phyloP scores from a whole-genome alignment of 805 yeast genomes.

The Suhomyces faveliae region DNA sequence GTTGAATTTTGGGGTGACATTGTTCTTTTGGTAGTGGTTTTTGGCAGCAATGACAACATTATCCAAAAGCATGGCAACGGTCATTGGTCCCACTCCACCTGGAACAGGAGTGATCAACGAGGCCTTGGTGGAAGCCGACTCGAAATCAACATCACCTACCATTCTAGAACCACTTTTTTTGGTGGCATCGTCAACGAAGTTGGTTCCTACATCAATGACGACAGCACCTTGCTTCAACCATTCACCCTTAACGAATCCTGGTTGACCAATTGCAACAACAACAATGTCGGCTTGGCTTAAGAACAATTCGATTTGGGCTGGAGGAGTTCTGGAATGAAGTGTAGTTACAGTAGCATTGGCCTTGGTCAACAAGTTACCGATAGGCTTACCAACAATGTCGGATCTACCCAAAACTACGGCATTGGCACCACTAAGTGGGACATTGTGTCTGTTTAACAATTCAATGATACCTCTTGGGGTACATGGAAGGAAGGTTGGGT shows the following conservation, averaged over 20 bases:
- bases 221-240: slow-evolving; percentile 84
- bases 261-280: slow-evolving; percentile 87
- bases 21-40: slow-evolving; percentile 41
- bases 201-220: slow-evolving; percentile 93
- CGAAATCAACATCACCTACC: slow-evolving; percentile 95
- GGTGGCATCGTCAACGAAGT: slow-evolving; percentile 73
- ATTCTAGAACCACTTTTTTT: slow-evolving; percentile 76
- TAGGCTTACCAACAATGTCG: slow-evolving; percentile 83
- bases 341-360: slow-evolving; percentile 75
- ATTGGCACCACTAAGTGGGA: slow-evolving; percentile 58
- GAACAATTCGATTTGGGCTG: slow-evolving; percentile 45
- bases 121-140: slow-evolving; percentile 59
- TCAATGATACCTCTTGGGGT: slow-evolving; percentile 81
- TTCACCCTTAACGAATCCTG: slow-evolving; percentile 81
- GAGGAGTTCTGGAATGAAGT: slow-evolving; percentile 65
- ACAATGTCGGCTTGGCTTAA: slow-evolving; percentile 77
- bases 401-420: slow-evolving; percentile 88
- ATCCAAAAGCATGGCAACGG: slow-evolving; percentile 82
- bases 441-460: slow-evolving; percentile 56
- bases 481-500: slow-evolving; percentile 73
- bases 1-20: slow-evolving; percentile 44
- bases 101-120: slow-evolving; percentile 91
- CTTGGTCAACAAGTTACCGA: slow-evolving; percentile 66
- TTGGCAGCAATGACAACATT: slow-evolving; percentile 72
- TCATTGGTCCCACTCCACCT: slow-evolving; percentile 99